Conservation (phyloP, 768 basidiomycete species). For the Phaffia tasmanica region DNA sequence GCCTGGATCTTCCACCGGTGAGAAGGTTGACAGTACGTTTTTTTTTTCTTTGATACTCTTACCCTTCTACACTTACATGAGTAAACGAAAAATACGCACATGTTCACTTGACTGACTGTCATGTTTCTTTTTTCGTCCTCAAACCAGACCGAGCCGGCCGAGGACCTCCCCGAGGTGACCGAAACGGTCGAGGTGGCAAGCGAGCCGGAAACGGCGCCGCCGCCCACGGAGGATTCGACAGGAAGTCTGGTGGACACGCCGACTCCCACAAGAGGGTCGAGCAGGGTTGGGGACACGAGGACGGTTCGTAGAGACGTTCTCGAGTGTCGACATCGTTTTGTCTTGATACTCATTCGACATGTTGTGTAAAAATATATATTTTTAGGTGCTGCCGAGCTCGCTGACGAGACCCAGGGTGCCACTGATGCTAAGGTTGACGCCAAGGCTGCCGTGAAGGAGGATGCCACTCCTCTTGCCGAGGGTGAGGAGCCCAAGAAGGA, state of each 20-base stretch:
- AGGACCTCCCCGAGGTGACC: slow-evolving; percentile 11
- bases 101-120: not conserved
- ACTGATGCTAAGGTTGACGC: slow-evolving; percentile 22
- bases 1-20: not conserved
- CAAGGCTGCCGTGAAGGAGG: slow-evolving; percentile 21
- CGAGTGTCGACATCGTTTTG: not conserved
- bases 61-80: not conserved
- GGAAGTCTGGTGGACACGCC: slow-evolving; percentile 24
- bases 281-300: slow-evolving; percentile 21
- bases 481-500: slow-evolving; percentile 17
- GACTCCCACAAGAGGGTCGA: slow-evolving; percentile 26
- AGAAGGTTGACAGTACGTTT: not conserved
- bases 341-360: not conserved
- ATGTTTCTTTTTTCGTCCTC: not conserved
- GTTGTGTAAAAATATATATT: not conserved
- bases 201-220: slow-evolving; percentile 16
- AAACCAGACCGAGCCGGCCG: not conserved
- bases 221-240: slow-evolving; percentile 26
- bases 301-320: slow-evolving; percentile 3
- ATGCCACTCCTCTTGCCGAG: slow-evolving; percentile 23
- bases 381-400: slow-evolving; percentile 26
- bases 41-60: not conserved
- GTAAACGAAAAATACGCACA: not conserved
- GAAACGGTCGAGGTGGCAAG: slow-evolving; percentile 5
- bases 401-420: slow-evolving; percentile 23